These are phyloP conservation scores for Volvox africanus DNA, from an alignment of 139 green algal species.

Conservation along the genomic window DNA sequence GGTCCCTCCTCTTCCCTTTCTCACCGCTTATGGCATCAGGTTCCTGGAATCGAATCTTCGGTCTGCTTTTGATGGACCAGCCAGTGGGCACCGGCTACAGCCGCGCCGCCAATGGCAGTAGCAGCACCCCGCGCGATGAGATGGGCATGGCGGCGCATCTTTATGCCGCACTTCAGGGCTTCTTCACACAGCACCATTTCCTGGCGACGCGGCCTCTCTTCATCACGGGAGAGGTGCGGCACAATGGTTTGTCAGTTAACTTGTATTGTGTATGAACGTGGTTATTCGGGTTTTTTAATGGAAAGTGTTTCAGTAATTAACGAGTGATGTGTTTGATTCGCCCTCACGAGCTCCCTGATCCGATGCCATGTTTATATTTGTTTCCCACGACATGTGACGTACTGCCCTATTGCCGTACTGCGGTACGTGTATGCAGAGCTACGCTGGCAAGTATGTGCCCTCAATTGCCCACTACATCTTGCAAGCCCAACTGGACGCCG, in stretches of 20 bases:
- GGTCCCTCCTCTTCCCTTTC: no score
- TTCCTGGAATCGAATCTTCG: conserved; percentile 59
- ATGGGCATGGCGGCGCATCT: conserved; percentile 66
- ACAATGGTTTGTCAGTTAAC: no score
- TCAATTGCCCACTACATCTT: conserved; percentile 78
- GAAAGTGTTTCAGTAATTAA: no score
- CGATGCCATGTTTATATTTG: no score
- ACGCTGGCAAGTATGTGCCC: conserved; percentile 76
- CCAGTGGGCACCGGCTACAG: conserved; percentile 55
- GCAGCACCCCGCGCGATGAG: conserved; percentile 65
- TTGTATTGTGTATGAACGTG: no score
- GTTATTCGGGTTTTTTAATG: no score
- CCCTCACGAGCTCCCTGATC: no score
- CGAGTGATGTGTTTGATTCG: no score
- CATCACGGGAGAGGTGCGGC: conserved; percentile 66
- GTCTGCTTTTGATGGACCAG: conserved; percentile 70
- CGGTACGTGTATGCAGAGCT: conserved; percentile 47
- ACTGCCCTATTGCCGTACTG: neutral
- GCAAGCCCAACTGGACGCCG: conserved; percentile 43
- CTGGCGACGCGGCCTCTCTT: conserved; percentile 64
- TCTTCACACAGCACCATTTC: conserved; percentile 44
- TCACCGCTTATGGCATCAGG: conserved; percentile 10
- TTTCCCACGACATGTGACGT: neutral
- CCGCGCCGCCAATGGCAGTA: neutral
- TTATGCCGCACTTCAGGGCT: conserved; percentile 64